Base-by-base conservation (phyloP, 495 filamentous ascomycete species). In the Talaromyces borbonicus region DNA sequence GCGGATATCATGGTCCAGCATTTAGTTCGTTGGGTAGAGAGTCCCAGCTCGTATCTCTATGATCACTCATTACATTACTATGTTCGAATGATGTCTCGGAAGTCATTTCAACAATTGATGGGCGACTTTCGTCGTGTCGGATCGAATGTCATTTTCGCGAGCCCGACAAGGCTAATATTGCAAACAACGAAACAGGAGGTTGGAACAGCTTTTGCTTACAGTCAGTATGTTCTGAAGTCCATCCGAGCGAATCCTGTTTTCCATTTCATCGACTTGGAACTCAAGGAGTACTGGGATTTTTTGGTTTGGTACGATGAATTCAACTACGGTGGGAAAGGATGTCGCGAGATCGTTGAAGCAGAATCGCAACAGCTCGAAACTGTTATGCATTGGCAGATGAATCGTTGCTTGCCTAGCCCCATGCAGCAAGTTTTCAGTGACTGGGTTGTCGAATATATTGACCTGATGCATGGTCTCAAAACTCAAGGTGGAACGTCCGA, bases 231-330 rank as follows among this genome's bases (percentile, higher is more conserved):
- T 38, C 68, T 97, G 49, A 95, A 95, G 68, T 90, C 89, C 14
- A 93, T 99, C 61, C 85, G 92, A 56, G 80, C 80, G 18, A 97
- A 95, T 55, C 89, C 92, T 0, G 75, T 94, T 0, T 99, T 99
- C 71, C 84, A 94, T 59, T 99, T 99, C 63, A 81, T 99, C 39
- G 93, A 99, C 53, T 74, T 99, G 8, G 86, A 96, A 52, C 94
- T 99, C 59, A 95, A 90, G 54, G 92, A 99, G 60, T 99, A 97
- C 60, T 99, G 92, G 92, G 92, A 99, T 58, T 97, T 96, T 61
- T 80, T 99, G 0, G 81, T 95, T n/a, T 99, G 92, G 92, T 96
- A 96, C 50, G 92, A 99, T 60, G 89, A 95, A 64, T 92, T 89
- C 68, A 99, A 99, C 63, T 95, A 96, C 59, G 92, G 92, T 43